Base-by-base conservation (phyloP, 441 rosid genomes). In the Viola pubescens region DNA sequence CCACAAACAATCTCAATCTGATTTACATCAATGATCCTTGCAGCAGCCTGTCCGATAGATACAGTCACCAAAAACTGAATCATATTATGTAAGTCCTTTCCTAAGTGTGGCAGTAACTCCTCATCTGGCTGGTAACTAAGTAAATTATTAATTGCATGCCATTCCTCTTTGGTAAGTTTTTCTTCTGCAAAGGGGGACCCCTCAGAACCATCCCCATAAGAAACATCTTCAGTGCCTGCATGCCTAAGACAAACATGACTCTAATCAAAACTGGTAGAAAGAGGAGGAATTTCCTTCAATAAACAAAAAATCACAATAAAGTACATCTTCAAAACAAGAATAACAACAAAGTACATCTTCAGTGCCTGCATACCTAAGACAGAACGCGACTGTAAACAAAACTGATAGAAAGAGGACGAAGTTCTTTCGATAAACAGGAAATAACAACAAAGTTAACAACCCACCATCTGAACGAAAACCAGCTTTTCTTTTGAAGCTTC, bases 91-190 rank as follows among this genome's bases (percentile, higher is more conserved):
- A 73, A 75, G 74, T 91, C 96, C 77, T 83, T 94, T 66, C 89
- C 89, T 49, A 81, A 72, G 66, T 78, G 82, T 61, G 78, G 70
- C 62, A 39, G 65, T 41, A 72, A 63, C 66, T 89, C 97, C 74
- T 91, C 96, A 52, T 82, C 96, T 14, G 84, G 86, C 86, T 94
- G 96, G 75, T 70, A 80, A 79, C 97, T 94, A 57, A 94, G 87
- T 64, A 91, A 81, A 70, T 89, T 89, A 71, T 91, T 86, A 60
- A 94, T 70, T 56, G 99, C 89, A 71, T 77, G 85, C 99, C 99
- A 94, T 77, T 94, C 99, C 75, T 94, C 98, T 70, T 86, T 87
- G 46, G 97, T 91, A 71, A 91, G 68, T 55, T 78, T 79, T 77
- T 81, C 98, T 74, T 84, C 92, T 48, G 64, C 59, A 64, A 75